Evolutionary conservation across 2,329 filamentous ascomycete genomes (phyloP).

Genomic region (Cyphellophora europaea): DNA sequence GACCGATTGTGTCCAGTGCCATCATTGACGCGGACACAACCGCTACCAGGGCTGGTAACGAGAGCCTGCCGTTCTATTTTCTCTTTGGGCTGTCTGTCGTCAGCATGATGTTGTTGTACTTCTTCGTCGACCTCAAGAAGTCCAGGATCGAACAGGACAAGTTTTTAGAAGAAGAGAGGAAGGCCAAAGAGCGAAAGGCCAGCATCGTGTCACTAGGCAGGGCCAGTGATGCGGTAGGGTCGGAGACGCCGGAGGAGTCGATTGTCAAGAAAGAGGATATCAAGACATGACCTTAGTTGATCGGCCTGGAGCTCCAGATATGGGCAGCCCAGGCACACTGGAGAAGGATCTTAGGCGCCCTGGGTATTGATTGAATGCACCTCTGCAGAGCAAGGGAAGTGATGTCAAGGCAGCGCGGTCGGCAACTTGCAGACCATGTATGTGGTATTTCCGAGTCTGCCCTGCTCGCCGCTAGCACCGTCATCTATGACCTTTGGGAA

Average conservation of each 20-base stretch:
- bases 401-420: too few species aligned
- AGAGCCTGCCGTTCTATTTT: conserved; percentile 58
- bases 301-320: too few species aligned
- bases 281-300: too few species aligned
- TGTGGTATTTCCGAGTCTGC: conserved; percentile 11
- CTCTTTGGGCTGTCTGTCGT: conserved; percentile 49
- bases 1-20: conserved; percentile 57
- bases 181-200: conserved; percentile 14
- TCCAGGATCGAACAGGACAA: conserved; percentile 49
- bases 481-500: conserved; percentile 13
- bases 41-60: conserved; percentile 35
- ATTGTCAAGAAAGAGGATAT: neutral
- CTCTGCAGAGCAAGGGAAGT: too few species aligned
- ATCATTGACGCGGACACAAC: conserved; percentile 55
- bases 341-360: too few species aligned
- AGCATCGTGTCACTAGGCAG: conserved; percentile 9
- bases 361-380: too few species aligned
- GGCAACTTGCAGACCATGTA: too few species aligned
- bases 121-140: conserved; percentile 53
- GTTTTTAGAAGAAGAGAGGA: conserved; percentile 37
- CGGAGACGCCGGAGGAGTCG: neutral
- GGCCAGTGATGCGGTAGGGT: neutral
- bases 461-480: conserved; percentile 12
- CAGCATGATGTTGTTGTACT: conserved; percentile 44
- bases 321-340: too few species aligned